phyloP scores from a whole-genome alignment of 805 yeast genomes.

The Myxozyma kluyveri region DNA sequence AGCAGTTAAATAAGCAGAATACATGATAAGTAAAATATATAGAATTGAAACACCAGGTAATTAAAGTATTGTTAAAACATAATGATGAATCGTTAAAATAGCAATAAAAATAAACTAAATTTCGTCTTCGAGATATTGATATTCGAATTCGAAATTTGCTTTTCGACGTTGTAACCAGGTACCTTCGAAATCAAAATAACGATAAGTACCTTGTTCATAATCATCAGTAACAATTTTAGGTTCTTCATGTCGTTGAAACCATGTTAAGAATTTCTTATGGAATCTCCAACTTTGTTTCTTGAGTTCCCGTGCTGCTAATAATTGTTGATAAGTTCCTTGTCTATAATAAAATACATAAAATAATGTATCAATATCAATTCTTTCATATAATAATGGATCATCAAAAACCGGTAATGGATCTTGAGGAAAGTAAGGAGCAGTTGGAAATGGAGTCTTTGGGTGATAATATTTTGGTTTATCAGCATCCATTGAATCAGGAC shows the following conservation, averaged over 20 bases:
- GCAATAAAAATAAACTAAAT: too few species aligned
- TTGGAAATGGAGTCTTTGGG: conserved; percentile 82
- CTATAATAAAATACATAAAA: conserved; percentile 90
- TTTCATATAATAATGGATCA: conserved; percentile 58
- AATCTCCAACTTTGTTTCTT: conserved; percentile 77
- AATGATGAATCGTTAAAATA: too few species aligned
- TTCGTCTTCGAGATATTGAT: conserved; percentile 45
- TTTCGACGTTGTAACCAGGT: conserved; percentile 63
- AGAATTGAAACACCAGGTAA: too few species aligned
- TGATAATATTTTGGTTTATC: conserved; percentile 76
- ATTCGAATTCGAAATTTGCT: conserved; percentile 55
- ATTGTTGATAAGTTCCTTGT: conserved; percentile 68
- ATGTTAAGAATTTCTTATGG: conserved; percentile 68
- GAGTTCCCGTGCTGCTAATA: conserved; percentile 77
- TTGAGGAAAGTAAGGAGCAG: conserved; percentile 85
- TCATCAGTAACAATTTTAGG: conserved; percentile 44
- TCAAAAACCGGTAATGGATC: conserved; percentile 58
- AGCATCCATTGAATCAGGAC: conserved; percentile 92
- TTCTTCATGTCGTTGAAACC: conserved; percentile 73
- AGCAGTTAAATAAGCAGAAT: too few species aligned
- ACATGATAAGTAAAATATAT: too few species aligned
- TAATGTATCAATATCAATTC: conserved; percentile 80
- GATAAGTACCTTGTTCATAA: conserved; percentile 55
- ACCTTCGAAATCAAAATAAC: conserved; percentile 68
- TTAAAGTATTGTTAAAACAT: too few species aligned